These are phyloP conservation scores for Beverwykella pulmonaria DNA, from an alignment of 495 filamentous ascomycete species.

Conservation along the genomic window DNA sequence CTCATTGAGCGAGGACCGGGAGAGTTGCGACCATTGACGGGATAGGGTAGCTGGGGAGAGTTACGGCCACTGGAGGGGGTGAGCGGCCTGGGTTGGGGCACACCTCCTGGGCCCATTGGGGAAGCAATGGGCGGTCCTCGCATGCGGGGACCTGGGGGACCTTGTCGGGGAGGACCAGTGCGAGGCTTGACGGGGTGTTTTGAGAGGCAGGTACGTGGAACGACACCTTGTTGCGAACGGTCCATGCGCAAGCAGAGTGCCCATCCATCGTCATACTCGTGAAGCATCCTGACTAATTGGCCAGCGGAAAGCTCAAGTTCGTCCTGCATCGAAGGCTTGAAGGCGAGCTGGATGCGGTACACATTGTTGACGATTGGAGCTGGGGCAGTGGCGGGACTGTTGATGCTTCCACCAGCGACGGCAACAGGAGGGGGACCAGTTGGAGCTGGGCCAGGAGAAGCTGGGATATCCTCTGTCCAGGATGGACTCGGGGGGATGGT, in stretches of 20 bases:
- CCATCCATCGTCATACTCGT: constrained; percentile 99
- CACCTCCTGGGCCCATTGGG: constrained; percentile 28
- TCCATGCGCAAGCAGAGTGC: constrained; percentile 91
- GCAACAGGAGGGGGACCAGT: constrained; percentile 33
- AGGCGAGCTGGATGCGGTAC: constrained; percentile 93
- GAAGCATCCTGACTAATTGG: constrained; percentile 80
- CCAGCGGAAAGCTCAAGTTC: constrained; percentile 80
- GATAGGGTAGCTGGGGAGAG: constrained; percentile 29
- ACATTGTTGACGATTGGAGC: constrained; percentile 42
- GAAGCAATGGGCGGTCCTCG: constrained; percentile 44
- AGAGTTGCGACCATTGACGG: constrained; percentile 40
- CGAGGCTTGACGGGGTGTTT: constrained; percentile 90
- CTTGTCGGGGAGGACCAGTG: constrained; percentile 50
- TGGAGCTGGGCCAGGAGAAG: constrained; percentile 51
- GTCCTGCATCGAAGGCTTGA: constrained; percentile 88
- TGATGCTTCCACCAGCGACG: constrained; percentile 22
- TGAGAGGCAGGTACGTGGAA: constrained; percentile 89
- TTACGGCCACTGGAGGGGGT: constrained; percentile 36
- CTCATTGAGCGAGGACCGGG: constrained; percentile 51
- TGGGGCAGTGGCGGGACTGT: constrained; percentile 33
- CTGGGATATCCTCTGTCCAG: constrained; percentile 53
- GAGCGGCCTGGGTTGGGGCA: constrained; percentile 39
- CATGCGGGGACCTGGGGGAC: constrained; percentile 44
- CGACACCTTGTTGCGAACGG: constrained; percentile 88
- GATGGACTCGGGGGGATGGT: constrained; percentile 59